Conservation (phyloP, 176 grass and related monocot species). For the Chrysopogon serrulatus region DNA sequence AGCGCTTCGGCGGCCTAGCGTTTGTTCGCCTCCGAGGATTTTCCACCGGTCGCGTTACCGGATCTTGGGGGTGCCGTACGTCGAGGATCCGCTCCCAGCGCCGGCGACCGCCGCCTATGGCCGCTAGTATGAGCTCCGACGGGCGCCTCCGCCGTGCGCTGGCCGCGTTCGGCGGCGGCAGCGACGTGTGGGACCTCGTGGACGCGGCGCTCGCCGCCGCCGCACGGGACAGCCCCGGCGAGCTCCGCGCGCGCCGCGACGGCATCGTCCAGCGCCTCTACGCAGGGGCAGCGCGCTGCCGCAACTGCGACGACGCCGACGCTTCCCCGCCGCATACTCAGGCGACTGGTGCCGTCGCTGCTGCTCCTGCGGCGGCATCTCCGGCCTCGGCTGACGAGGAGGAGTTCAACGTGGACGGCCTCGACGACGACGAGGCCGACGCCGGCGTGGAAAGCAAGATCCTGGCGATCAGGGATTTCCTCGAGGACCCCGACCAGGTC, state of each 20-base stretch:
- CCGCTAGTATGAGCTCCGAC: conserved; percentile 37
- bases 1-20: not conserved
- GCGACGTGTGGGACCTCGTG: conserved; percentile 72
- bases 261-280: conserved; percentile 73
- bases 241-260: conserved; percentile 71
- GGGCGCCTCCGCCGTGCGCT: conserved; percentile 54
- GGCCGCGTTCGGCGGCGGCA: conserved; percentile 23
- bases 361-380: not conserved
- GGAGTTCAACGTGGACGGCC: conserved; percentile 5
- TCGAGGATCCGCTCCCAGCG: not conserved
- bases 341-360: not conserved
- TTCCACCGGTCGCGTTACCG: not conserved
- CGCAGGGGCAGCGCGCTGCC: conserved; percentile 25
- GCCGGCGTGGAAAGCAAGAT: conserved; percentile 47
- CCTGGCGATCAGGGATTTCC: conserved; percentile 65
- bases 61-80: not conserved
- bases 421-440: conserved; percentile 4
- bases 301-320: conserved; percentile 36
- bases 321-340: not conserved
- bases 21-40: not conserved
- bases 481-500: conserved; percentile 75
- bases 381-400: conserved; percentile 17
- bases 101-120: not conserved
- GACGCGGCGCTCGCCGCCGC: conserved; percentile 56
- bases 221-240: conserved; percentile 41